phyloP scores from a whole-genome alignment of 2,329 filamentous ascomycete species.

The Atkinsonella hypoxylon region DNA sequence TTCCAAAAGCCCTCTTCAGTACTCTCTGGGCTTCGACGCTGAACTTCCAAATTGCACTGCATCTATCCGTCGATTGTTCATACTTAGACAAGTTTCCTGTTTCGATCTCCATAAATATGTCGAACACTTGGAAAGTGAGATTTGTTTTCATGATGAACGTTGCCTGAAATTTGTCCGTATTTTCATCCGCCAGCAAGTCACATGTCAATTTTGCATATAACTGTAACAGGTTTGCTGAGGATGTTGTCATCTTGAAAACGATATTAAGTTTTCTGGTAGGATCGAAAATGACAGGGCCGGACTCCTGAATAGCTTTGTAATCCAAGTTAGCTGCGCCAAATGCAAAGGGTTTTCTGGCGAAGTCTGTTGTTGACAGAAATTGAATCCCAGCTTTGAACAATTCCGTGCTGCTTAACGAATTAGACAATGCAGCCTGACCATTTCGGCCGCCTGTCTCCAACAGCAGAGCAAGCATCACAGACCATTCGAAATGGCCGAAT shows the following conservation, averaged over 20 bases:
- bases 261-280: conserved; percentile 63
- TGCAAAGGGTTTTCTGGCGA: conserved; percentile 53
- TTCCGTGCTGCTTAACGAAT: conserved; percentile 79
- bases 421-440: conserved; percentile 59
- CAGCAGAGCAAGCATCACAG: conserved; percentile 65
- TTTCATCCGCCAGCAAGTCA: conserved; percentile 59
- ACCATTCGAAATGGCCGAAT: conserved; percentile 91
- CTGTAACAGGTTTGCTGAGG: conserved; percentile 65
- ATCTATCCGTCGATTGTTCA: conserved; percentile 24
- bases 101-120: conserved; percentile 30
- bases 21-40: conserved; percentile 49
- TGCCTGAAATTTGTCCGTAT: conserved; percentile 69
- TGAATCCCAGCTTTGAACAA: conserved; percentile 92
- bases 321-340: conserved; percentile 26
- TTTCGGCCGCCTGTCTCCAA: conserved; percentile 65
- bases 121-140: conserved; percentile 42
- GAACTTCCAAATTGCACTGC: conserved; percentile 32
- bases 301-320: conserved; percentile 28
- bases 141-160: conserved; percentile 63
- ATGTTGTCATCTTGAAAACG: conserved; percentile 79
- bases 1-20: conserved; percentile 59
- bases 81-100: conserved; percentile 17
- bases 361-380: conserved; percentile 63
- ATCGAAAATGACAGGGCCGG: conserved; percentile 66
- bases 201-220: conserved; percentile 66